Conservation (phyloP, 2,329 filamentous ascomycete genomes). For the Aureobasidium pullulans region DNA sequence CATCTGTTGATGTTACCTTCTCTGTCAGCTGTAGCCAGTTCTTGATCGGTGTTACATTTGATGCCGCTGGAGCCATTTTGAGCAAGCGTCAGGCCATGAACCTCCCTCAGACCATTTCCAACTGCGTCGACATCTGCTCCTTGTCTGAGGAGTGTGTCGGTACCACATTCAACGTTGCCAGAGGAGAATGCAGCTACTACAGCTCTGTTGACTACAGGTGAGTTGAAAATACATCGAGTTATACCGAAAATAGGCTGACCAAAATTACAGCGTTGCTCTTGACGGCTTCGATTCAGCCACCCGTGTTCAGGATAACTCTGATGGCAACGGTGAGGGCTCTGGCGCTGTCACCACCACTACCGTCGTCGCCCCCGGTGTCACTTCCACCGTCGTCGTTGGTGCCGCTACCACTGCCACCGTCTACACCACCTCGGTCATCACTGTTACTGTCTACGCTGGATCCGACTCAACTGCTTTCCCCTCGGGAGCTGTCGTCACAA, state of each 20-base stretch:
- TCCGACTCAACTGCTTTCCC: neutral
- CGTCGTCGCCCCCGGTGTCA: slow-evolving; percentile 15
- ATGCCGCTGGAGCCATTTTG: neutral
- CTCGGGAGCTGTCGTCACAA: slow-evolving; percentile 10
- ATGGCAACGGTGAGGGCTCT: neutral
- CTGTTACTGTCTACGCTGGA: neutral
- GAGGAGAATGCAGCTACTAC: neutral
- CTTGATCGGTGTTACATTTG: slow-evolving; percentile 2
- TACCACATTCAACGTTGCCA: neutral
- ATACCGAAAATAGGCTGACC: too few species aligned
- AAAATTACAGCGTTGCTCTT: too few species aligned
- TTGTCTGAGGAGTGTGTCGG: neutral
- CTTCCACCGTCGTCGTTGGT: neutral
- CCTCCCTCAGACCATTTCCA: neutral
- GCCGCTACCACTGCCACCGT: neutral
- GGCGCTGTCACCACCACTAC: neutral
- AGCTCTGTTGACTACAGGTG: neutral
- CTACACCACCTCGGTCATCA: neutral
- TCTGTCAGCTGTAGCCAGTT: neutral
- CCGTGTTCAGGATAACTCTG: neutral
- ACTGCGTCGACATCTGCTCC: slow-evolving; percentile 10
- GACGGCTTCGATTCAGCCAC: neutral
- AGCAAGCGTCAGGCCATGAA: neutral
- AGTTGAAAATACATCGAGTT: too few species aligned
- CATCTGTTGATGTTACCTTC: neutral